phyloP scores from a whole-genome alignment of 2,329 filamentous ascomycete species.

The Trichoderma sp. region DNA sequence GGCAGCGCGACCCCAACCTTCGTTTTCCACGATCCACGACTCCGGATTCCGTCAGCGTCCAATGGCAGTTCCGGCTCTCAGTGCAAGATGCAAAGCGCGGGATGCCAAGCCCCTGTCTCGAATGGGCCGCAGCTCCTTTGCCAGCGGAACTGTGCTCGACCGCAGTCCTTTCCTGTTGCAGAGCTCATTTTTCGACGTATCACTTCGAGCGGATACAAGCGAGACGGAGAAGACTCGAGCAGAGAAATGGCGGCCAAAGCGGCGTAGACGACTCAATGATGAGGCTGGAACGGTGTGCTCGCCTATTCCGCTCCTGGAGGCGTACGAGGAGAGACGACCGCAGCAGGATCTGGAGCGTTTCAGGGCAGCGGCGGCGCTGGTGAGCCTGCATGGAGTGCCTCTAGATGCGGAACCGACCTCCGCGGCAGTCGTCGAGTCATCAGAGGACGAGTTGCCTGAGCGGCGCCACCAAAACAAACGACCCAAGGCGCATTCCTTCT shows the following conservation, averaged over 20 bases:
- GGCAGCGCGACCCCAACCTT: conserved; percentile 31
- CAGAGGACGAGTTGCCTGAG: conserved; percentile 7
- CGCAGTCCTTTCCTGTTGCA: neutral
- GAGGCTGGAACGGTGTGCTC: neutral
- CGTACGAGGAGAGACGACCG: neutral
- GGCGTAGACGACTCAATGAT: conserved; percentile 11
- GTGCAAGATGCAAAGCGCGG: neutral
- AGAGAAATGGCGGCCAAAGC: conserved; percentile 18
- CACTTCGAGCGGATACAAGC: neutral
- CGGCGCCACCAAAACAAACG: conserved; percentile 24
- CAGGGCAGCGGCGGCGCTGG: conserved; percentile 28
- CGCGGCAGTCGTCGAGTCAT: neutral
- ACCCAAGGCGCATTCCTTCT: conserved; percentile 25
- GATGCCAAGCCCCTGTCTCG: neutral
- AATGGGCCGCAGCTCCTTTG: neutral
- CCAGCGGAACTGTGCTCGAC: neutral
- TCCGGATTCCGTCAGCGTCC: neutral
- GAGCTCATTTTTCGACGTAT: neutral
- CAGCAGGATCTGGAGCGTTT: conserved; percentile 20
- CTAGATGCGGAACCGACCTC: neutral
- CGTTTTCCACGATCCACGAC: neutral
- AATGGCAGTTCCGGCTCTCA: neutral
- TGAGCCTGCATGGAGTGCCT: conserved; percentile 28
- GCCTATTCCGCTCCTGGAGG: neutral
- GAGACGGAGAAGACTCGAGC: neutral